phyloP scores from a whole-genome alignment of 2,329 filamentous ascomycete genomes.

The Botrytis cinerea region DNA sequence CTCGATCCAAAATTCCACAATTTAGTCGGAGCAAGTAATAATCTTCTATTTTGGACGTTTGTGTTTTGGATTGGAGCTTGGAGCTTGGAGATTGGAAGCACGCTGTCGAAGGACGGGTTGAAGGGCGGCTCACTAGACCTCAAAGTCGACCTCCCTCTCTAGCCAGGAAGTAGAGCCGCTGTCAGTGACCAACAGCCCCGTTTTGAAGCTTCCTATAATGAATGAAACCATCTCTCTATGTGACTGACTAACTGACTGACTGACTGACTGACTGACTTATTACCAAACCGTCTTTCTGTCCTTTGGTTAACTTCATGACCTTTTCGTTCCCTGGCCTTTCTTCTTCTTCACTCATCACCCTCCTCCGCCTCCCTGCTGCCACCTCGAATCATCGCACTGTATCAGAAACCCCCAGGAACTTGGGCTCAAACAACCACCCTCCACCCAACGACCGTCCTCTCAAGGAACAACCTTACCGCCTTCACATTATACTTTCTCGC shows the following conservation, averaged over 20 bases:
- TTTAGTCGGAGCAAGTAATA: not conserved
- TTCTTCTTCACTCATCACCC: not conserved
- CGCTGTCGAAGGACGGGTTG: not conserved
- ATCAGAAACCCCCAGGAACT: not conserved
- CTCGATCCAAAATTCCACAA: not conserved
- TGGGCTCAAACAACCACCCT: not conserved
- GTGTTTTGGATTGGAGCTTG: not conserved
- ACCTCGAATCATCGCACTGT: not conserved
- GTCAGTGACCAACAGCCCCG: constrained; percentile 17
- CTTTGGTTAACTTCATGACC: not conserved
- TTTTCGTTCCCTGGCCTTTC: not conserved
- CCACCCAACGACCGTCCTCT: constrained; percentile 1
- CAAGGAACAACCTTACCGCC: constrained; percentile 5
- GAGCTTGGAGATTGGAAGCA: not conserved
- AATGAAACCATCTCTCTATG: not conserved
- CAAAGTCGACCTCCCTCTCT: not conserved
- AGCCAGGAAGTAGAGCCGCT: constrained; percentile 11
- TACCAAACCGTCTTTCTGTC: not conserved
- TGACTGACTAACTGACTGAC: not conserved
- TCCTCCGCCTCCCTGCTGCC: not conserved
- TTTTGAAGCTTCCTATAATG: not conserved
- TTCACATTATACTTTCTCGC: constrained; percentile 3
- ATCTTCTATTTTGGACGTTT: constrained; percentile 3
- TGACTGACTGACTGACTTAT: not conserved
- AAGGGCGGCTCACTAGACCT: constrained; percentile 17